Base-by-base conservation (phyloP, 805 yeast species). In the Wickerhamomyces bisporus region DNA sequence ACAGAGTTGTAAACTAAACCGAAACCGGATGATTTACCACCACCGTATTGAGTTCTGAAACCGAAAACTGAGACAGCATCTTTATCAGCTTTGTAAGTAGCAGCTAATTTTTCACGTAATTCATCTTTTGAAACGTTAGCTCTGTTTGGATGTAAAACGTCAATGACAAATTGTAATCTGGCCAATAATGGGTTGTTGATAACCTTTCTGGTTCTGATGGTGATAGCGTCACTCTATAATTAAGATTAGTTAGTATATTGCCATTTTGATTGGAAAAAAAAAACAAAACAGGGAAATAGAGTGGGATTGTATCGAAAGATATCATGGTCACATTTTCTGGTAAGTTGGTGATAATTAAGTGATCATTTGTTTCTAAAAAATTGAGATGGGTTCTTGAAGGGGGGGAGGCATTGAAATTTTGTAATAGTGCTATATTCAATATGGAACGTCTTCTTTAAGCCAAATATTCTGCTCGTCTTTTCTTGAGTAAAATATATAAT, bases 41-140 rank as follows among this genome's bases (percentile, higher is more conserved):
- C 99, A 86, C 99, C 99, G 73, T 78, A 93, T 75, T 87, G 94
- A 64, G 98, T 93, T 81, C 95, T 86, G 95, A 93, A 86, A 71
- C 98, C 98, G 68, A 93, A 93, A 60, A 91, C 98, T 54, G 98
- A 89, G 53, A 86, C 89, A 63, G 91, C 83, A 61, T 86, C 94
- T 78, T 85, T 85, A 65, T 85, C 94, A 65, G 88, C 75, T 78
- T 85, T 85, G 93, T 86, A 86, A 62, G 78, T 73, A 60, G 79
- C 79, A 66, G 95, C 86, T 63, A 86, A 77, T 71, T 78, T 84
- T 72, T 85, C 98, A 71, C 98, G 87, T 73, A 93, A 82, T 76
- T 93, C 98, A 71, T 88, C 97, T 86, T 93, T 93, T 68, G 98
- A 81, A 68, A 93, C 96, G 78, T 91, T 93, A 64, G 98, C 89